Conservation (phyloP, 495 filamentous ascomycete genomes). For the Neurospora sp. region DNA sequence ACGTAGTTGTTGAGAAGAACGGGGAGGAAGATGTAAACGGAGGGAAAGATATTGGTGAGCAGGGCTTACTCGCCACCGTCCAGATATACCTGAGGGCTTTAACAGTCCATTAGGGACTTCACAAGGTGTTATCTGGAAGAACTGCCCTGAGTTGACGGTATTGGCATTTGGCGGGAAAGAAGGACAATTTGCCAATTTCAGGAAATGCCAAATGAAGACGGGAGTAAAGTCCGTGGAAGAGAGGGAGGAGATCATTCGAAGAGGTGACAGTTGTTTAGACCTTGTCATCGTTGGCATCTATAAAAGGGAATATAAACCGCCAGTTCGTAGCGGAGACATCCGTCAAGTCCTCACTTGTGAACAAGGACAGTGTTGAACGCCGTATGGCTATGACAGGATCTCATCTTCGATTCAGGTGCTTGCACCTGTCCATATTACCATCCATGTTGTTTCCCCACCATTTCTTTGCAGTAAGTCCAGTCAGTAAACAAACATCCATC, state of each 20-base stretch:
- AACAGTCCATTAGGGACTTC: not conserved
- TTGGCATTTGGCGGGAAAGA: not conserved
- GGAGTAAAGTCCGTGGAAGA: not conserved
- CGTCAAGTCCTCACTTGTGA: not conserved
- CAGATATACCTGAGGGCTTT: not conserved
- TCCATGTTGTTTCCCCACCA: not conserved
- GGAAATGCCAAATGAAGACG: not conserved
- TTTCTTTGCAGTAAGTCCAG: not conserved
- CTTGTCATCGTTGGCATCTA: not conserved
- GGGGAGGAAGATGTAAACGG: not conserved
- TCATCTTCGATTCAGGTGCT: not conserved
- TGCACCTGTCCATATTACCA: not conserved
- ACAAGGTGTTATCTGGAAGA: not conserved
- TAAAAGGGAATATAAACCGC: not conserved
- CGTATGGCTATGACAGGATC: not conserved
- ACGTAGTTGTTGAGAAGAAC: not conserved
- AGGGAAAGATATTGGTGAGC: not conserved
- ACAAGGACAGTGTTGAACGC: not conserved
- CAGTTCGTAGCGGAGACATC: not conserved
- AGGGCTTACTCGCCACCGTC: not conserved
- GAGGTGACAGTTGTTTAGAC: not conserved
- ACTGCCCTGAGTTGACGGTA: not conserved
- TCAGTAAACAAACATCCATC: not conserved
- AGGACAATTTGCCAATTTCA: not conserved
- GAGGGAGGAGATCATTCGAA: not conserved